Evolutionary conservation across 495 filamentous ascomycete genomes (phyloP).

Genomic region (Penicillium diatomitis): DNA sequence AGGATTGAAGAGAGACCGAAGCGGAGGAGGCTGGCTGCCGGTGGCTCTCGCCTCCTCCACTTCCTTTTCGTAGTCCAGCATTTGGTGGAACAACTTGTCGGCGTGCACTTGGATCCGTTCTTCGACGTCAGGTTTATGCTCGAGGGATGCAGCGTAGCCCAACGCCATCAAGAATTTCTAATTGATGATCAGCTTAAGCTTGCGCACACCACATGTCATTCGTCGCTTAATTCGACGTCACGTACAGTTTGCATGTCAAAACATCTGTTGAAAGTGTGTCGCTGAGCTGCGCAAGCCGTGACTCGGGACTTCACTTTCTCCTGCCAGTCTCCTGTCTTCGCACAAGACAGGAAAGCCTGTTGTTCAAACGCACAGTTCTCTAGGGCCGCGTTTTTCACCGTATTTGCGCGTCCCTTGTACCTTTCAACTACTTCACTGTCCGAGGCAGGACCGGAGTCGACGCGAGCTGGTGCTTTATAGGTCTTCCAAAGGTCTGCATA

Average conservation of each 20-base stretch:
- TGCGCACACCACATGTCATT: too few relatives aligned
- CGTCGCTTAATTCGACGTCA: conserved; percentile 2
- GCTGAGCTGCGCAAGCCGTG: conserved; percentile 68
- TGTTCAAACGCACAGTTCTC: conserved; percentile 93
- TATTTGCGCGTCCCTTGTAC: conserved; percentile 70
- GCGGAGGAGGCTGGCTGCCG: conserved; percentile 35
- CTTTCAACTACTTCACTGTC: conserved; percentile 55
- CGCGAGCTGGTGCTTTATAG: conserved; percentile 57
- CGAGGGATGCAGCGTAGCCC: conserved; percentile 67
- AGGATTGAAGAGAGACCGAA: conserved; percentile 33
- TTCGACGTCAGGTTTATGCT: conserved; percentile 57
- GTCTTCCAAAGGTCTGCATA: conserved; percentile 91
- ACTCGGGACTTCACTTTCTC: conserved; percentile 40
- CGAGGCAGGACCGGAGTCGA: conserved; percentile 43
- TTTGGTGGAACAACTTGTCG: conserved; percentile 75
- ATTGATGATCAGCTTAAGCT: conserved; percentile 1
- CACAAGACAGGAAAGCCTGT: conserved; percentile 65
- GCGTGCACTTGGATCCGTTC: conserved; percentile 95
- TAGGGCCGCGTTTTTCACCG: conserved; percentile 71
- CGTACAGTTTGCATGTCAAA: conserved; percentile 71
- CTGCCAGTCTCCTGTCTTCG: conserved; percentile 47
- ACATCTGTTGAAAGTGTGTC: conserved; percentile 64
- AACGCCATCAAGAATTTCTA: conserved; percentile 81
- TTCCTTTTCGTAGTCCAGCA: conserved; percentile 66
- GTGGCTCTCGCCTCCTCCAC: conserved; percentile 58